Conservation (phyloP, 495 filamentous ascomycete species). For the Lineolata rhizophorae region DNA sequence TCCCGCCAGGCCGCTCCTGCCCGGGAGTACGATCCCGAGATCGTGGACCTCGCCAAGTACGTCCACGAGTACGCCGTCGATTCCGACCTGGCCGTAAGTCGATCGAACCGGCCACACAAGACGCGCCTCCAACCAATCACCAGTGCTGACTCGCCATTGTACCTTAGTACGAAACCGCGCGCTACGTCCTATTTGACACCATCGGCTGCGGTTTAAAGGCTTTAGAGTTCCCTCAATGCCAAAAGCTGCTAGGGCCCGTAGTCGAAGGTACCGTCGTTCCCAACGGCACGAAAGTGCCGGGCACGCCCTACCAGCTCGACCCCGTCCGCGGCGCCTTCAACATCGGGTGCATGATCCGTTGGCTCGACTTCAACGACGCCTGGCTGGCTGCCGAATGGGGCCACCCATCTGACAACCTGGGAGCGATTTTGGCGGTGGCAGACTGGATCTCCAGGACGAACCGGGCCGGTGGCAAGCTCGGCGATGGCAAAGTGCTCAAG, state of each 20-base stretch:
- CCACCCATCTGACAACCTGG: constrained; percentile 90
- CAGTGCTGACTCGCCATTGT: not conserved
- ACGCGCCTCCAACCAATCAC: too few relatives aligned
- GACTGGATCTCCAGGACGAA: constrained; percentile 97
- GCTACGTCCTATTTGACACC: constrained; percentile 52
- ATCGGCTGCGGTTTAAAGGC: constrained; percentile 92
- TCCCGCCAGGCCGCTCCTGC: too few relatives aligned
- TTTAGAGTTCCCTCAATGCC: constrained; percentile 86
- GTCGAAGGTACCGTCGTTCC: constrained; percentile 83
- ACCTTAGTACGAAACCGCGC: constrained; percentile 59
- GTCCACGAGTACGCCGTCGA: constrained; percentile 79
- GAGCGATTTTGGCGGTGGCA: constrained; percentile 84
- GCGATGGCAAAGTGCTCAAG: constrained; percentile 66
- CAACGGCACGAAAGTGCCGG: constrained; percentile 77
- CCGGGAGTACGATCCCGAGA: constrained; percentile 65
- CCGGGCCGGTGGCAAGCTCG: constrained; percentile 69
- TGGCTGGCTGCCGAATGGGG: constrained; percentile 99
- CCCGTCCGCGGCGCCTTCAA: constrained; percentile 95
- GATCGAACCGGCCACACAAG: too few relatives aligned
- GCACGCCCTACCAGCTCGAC: constrained; percentile 84
- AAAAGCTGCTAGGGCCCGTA: constrained; percentile 82
- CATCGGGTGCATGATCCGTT: constrained; percentile 94
- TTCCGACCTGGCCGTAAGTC: constrained; percentile 74
- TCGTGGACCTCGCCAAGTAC: constrained; percentile 83
- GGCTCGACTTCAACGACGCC: constrained; percentile 99